Evolutionary conservation across 1,284 basidiomycete species (phyloP), one percentile per base, ranked within the genome.

Genomic region (Ceratobasidium sp.): DNA sequence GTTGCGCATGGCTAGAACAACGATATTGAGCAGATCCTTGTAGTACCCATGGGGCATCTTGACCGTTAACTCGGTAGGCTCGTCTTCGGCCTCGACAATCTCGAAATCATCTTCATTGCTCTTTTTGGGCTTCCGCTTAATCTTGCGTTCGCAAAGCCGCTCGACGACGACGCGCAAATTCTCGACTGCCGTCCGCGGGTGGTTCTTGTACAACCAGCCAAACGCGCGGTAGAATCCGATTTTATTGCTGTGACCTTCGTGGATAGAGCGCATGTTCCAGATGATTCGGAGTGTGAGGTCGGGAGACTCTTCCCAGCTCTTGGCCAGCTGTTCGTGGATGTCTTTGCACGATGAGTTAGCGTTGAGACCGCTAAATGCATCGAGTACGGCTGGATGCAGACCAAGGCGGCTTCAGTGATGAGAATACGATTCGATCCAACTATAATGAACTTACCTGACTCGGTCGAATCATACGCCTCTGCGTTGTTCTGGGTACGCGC

Each of bases 11-110:
- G 87, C 88, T 48, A 91, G 83, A 4, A 86, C 84, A 14, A 91
- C 81, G 66, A 91, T 87, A 71, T 91, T 90, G 57, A 91, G 84
- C 27, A 91, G 83, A 76, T 91, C 90, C 80, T 91, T 91, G 88
- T 89, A 91, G 78, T 89, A 91, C 0, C 90, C 90, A 74, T 91
- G 89, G 1, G 87, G 77, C 29, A 74, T 64, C 22, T 77, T 64
- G 64, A 75, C 73, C 14, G 80, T 76, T 31, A 83, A 80, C 45
- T 79, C 77, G 36, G 79, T 79, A 4, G 76, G 73, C 4, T 65
- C 72, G 45, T 33, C 45, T 5, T 69, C 59, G 19, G 50, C 71
- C 17, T 75, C 75, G 31, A 72, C 69, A 7, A 73, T 41, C 63
- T 75, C 74, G 22, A 69, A 44, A 24, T 54, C 74, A 47, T 76